A percentile compares a stretch with the other conserved stretches of the same genome.
phyloP scores from a whole-genome alignment of 805 yeast genomes.

The Saccharomycopsis javanensis region DNA sequence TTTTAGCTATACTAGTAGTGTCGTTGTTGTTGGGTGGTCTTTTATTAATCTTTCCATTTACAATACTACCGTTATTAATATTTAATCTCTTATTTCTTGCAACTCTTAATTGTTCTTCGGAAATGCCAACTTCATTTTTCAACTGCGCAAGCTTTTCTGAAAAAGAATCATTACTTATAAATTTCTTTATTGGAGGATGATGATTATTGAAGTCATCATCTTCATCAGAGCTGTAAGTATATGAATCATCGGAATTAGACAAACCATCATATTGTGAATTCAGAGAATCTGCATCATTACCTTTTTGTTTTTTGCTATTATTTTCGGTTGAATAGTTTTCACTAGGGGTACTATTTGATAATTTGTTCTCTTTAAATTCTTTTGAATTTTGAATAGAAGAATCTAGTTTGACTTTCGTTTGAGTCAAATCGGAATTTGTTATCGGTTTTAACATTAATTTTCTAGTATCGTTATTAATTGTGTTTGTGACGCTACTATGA shows the following conservation, averaged over 20 bases:
- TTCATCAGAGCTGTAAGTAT: slow-evolving; percentile 6
- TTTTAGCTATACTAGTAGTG: neutral
- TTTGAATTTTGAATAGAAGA: neutral
- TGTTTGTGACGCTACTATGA: neutral
- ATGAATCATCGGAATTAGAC: slow-evolving; percentile 3
- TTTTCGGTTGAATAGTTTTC: slow-evolving; percentile 2
- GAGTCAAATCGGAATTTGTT: neutral
- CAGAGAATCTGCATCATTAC: slow-evolving; percentile 2
- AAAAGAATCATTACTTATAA: slow-evolving; percentile 15
- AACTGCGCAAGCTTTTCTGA: slow-evolving; percentile 14
- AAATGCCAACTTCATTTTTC: slow-evolving; percentile 6
- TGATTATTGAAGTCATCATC: neutral
- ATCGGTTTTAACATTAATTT: neutral
- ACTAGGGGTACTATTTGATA: slow-evolving; percentile 10
- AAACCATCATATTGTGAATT: neutral
- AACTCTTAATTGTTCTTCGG: neutral
- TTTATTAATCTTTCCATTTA: neutral
- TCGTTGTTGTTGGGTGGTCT: neutral
- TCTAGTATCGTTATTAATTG: neutral
- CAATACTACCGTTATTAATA: neutral
- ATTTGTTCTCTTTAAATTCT: neutral
- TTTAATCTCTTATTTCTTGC: neutral
- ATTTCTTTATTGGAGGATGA: slow-evolving; percentile 9
- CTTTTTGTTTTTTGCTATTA: neutral
- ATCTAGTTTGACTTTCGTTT: neutral